Evolutionary conservation across 139 green algal genomes (phyloP), one percentile per base, ranked within the genome.

Genomic region (Coccomyxa sp.): DNA sequence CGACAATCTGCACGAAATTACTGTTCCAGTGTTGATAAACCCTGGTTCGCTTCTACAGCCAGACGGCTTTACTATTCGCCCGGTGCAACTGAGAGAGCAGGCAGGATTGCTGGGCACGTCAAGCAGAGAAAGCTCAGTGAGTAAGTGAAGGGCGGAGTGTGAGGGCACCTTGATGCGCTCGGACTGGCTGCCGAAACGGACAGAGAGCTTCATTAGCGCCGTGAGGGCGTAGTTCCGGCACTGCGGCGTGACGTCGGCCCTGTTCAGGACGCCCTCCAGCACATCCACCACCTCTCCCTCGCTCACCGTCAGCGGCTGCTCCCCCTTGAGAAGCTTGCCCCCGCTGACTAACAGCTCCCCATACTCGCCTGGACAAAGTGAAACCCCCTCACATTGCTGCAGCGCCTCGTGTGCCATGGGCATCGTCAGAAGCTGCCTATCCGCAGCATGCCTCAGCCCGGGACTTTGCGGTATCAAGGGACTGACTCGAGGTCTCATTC

Each of bases 141-240:
- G n/a, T n/a, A n/a, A n/a, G n/a, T n/a, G n/a, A n/a, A n/a, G n/a
- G n/a, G n/a, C n/a, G n/a, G n/a, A n/a, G n/a, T n/a, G n/a, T n/a
- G n/a, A n/a, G n/a, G n/a, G 29, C 24, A 39, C 64, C 76, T 70
- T 37, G 34, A 79, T 82, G 22, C 80, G 34, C 24, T 78, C 22
- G 38, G 73, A 44, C 84, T 93, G 84, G 10, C 70, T 72, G 0
- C 90, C 84, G 39, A 94, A 85, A 6, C 92, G 85, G 6, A 89
- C 85, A 0, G 87, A 90, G 50, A 98, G 89, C 91, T 98, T 98
- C 77, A 92, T 89, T 40, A 95, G 87, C 1, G 95, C 88, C 0
- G 90, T 95, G 24, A 98, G 81, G n/a, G 82, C 82, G 73, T 93
- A 93, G 87, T 95, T 92, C 10, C 77, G 78, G 38, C 29, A 36